Base-by-base conservation (phyloP, 1,284 basidiomycete genomes). In the Cutaneotrichosporon sp. region DNA sequence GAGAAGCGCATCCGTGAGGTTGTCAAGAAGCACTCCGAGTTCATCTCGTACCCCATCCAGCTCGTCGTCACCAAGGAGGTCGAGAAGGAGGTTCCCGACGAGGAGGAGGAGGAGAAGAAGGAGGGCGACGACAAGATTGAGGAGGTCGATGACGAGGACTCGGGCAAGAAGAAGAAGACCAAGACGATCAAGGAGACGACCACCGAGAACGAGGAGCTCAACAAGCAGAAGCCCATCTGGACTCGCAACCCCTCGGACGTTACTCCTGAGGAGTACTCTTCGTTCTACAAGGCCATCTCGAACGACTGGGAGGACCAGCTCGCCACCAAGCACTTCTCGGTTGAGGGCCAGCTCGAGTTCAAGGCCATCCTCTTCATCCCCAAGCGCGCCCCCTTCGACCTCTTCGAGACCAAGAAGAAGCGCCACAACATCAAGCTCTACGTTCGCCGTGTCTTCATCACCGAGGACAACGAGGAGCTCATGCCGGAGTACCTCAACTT, bases 361-460 rank as follows among this genome's bases (percentile, higher is more conserved):
- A 98, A 98, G 89, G 95, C 96, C 38, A 95, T 99, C 81, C 89
- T 99, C 76, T 99, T 87, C 84, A 84, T 96, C 68, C 96, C 96
- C 74, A 98, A 97, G 84, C 92, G 92, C 69, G 94, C 94, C 53
- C 94, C 96, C 63, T 99, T 99, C 82, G 97, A 99, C 80, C 89
- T 99, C 82, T 99, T 99, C 84, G 97, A 99, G 86, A 92, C 91
- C 73, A 99, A 99, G 91, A 99, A 99, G 91, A 99, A 99, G 89
- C 92, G 96, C 79, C 98, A 98, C 88, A 99, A 98, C 90, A 98
- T 99, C 87, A 99, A 99, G 86, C 93, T 99, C 81, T 99, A 99
- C 82, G 97, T 99, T 75, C 94, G 97, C 85, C 93, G 97, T 66
- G 96, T 99, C 76, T 99, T 99, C 86, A 99, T 99, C 87, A 97